phyloP scores from a whole-genome alignment of 345 rosid genomes.

The Corchorus olitorius region DNA sequence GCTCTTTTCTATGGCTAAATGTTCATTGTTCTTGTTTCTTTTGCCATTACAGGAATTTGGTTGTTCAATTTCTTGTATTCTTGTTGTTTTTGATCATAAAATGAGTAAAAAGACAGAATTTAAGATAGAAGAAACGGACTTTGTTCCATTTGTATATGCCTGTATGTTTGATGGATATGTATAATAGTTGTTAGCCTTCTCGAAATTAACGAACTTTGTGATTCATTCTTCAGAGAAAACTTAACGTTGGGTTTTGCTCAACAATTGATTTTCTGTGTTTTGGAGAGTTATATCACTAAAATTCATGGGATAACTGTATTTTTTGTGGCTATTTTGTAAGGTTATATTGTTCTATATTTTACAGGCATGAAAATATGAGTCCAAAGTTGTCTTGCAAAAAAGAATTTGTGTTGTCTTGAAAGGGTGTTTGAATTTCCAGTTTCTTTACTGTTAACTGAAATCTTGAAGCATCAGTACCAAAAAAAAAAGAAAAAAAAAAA shows the following conservation, averaged over 20 bases:
- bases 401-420: too few species aligned
- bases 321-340: too few species aligned
- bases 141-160: background rate
- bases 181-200: background rate
- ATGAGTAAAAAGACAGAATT: background rate
- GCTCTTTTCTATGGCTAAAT: background rate
- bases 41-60: background rate
- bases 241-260: too few species aligned
- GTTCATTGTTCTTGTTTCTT: background rate
- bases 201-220: too few species aligned
- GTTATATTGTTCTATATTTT: too few species aligned
- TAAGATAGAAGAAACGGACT: background rate
- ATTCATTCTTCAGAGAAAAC: too few species aligned
- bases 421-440: background rate
- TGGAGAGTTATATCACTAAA: too few species aligned
- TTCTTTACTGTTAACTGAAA: background rate
- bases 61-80: background rate
- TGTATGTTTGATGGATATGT: conserved; percentile 2
- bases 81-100: conserved; percentile 1
- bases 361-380: too few species aligned
- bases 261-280: too few species aligned
- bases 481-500: too few species aligned
- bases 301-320: too few species aligned
- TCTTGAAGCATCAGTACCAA: background rate
- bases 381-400: too few species aligned